phyloP scores from a whole-genome alignment of 345 rosid genomes.

The Citrus medica region DNA sequence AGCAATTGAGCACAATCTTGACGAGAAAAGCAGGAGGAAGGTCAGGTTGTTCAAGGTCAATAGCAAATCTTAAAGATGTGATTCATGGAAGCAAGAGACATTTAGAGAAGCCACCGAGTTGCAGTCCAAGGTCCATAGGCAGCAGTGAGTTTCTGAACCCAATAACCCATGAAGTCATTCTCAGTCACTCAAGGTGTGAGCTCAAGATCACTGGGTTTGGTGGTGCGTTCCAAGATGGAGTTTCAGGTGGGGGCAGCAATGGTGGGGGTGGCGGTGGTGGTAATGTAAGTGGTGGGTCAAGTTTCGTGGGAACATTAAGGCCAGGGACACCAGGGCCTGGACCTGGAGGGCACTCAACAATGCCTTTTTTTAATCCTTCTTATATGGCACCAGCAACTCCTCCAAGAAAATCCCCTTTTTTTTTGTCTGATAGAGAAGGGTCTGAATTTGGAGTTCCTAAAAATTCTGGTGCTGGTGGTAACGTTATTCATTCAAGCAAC shows the following conservation, averaged over 20 bases:
- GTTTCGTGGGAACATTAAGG: constrained; percentile 74
- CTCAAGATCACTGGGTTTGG: constrained; percentile 88
- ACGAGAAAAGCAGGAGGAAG: constrained; percentile 69
- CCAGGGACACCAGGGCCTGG: constrained; percentile 94
- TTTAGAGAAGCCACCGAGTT: constrained; percentile 79
- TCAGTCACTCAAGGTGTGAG: constrained; percentile 91
- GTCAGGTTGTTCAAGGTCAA: constrained; percentile 98
- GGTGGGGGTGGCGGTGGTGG: constrained; percentile 16
- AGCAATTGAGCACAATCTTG: constrained; percentile 53
- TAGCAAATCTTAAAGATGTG: constrained; percentile 95
- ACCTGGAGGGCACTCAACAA: constrained; percentile 54
- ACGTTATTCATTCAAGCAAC: constrained; percentile 38
- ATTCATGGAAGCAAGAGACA: constrained; percentile 98
- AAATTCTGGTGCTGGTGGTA: constrained; percentile 24
- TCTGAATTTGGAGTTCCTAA: constrained; percentile 37
- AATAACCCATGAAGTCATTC: constrained; percentile 88
- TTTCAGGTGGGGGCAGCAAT: constrained; percentile 16
- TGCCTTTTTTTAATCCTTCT: constrained; percentile 78
- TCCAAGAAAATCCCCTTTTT: constrained; percentile 52
- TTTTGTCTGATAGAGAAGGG: constrained; percentile 50
- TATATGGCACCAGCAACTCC: constrained; percentile 46
- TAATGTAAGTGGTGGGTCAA: constrained; percentile 40
- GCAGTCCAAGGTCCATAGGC: constrained; percentile 98
- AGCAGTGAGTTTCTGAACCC: constrained; percentile 99
- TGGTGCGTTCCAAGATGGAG: constrained; percentile 56